Conservation (phyloP, 169 alveolate genomes). For the Plasmodium malariae region DNA sequence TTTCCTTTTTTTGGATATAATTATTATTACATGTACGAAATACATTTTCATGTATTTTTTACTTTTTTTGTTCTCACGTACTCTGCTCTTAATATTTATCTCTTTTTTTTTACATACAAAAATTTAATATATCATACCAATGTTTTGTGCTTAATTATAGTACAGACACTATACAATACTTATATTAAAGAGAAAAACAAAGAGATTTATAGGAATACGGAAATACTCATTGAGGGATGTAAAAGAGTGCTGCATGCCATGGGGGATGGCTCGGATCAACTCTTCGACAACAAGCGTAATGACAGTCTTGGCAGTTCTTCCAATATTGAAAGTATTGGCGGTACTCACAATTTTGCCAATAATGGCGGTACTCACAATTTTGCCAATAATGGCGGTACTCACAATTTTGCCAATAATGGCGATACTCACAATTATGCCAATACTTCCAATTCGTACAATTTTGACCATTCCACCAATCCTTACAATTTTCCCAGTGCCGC, state of each 20-base stretch:
- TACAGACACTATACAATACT: conserved; percentile 46
- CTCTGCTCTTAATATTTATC: conserved; percentile 36
- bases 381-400: too few relatives aligned
- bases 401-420: too few relatives aligned
- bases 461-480: too few relatives aligned
- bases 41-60: conserved; percentile 60
- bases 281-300: too few relatives aligned
- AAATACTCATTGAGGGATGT: conserved; percentile 67
- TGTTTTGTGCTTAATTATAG: conserved; percentile 50
- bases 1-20: conserved; percentile 12
- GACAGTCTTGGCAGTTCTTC: too few relatives aligned
- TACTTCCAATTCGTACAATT: too few relatives aligned
- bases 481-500: too few relatives aligned
- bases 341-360: too few relatives aligned
- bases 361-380: too few relatives aligned
- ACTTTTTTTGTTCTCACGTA: conserved; percentile 57
- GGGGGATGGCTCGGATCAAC: too few relatives aligned
- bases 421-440: too few relatives aligned
- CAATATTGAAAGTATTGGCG: too few relatives aligned
- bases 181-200: conserved; percentile 66
- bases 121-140: conserved; percentile 29
- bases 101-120: conserved; percentile 48
- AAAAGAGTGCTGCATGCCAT: conserved; percentile 19
- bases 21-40: conserved; percentile 38
- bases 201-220: conserved; percentile 71